A percentile compares a stretch with the other conserved stretches of the same genome.
phyloP scores from a whole-genome alignment of 2,329 filamentous ascomycete species.

The Fusarium redolens region DNA sequence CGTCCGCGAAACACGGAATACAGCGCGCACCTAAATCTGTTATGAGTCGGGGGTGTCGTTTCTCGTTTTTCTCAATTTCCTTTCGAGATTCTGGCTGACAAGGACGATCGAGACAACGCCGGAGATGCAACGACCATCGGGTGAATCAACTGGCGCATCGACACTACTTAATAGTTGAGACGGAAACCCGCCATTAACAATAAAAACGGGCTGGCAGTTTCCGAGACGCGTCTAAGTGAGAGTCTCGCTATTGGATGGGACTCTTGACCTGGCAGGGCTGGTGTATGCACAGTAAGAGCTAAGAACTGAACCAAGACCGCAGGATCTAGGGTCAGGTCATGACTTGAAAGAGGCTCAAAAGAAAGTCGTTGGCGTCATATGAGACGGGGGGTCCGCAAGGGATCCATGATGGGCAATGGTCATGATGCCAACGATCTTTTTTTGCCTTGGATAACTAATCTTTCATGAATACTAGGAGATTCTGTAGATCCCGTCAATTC shows the following conservation, averaged over 20 bases:
- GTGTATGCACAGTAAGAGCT: constrained; percentile 13
- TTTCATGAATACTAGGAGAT: not conserved
- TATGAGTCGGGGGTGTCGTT: not conserved
- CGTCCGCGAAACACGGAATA: not conserved
- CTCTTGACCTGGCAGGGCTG: not conserved
- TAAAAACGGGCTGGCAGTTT: constrained; percentile 24
- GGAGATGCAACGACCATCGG: constrained; percentile 19
- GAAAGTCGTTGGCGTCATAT: constrained; percentile 41
- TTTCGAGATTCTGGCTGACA: constrained; percentile 10
- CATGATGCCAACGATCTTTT: constrained; percentile 1
- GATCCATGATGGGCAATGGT: constrained; percentile 31
- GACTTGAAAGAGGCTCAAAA: constrained; percentile 10
- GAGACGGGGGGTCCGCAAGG: not conserved
- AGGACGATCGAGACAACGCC: constrained; percentile 25
- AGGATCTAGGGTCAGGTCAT: constrained; percentile 4
- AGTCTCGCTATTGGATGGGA: not conserved
- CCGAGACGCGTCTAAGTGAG: constrained; percentile 14
- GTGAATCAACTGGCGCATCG: constrained; percentile 22
- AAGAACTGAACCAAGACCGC: not conserved
- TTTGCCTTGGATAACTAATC: not conserved
- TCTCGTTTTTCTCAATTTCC: not conserved
- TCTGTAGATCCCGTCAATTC: not conserved
- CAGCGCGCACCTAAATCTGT: not conserved
- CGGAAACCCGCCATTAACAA: not conserved
- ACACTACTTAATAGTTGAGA: constrained; percentile 33